These are phyloP conservation scores for Waltergamsia citrina DNA, from an alignment of 2,329 filamentous ascomycete genomes.

Conservation along the genomic window DNA sequence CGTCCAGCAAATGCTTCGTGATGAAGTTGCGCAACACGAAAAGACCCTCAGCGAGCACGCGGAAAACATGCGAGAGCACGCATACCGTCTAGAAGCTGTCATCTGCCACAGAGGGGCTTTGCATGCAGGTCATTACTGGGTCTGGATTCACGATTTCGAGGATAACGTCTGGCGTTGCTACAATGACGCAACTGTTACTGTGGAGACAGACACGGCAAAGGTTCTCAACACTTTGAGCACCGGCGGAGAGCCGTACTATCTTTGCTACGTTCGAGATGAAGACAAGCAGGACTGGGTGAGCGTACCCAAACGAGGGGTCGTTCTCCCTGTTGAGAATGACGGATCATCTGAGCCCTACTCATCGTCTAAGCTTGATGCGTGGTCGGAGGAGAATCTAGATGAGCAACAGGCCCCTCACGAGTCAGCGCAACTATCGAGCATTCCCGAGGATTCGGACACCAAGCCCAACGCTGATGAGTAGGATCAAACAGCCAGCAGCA, in stretches of 20 bases:
- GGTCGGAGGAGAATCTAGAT: too few species aligned
- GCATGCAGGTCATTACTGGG: constrained; percentile 85
- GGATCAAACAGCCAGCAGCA: too few species aligned
- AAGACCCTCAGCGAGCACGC: constrained; percentile 14
- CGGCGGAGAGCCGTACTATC: constrained; percentile 70
- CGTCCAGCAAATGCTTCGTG: constrained; percentile 33
- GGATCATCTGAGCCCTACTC: too few species aligned
- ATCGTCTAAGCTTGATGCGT: too few species aligned
- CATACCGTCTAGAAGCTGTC: constrained; percentile 81
- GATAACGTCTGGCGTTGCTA: constrained; percentile 81
- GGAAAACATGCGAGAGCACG: constrained; percentile 49
- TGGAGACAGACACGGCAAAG: constrained; percentile 52
- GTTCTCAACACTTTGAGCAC: constrained; percentile 60
- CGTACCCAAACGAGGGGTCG: constrained; percentile 27
- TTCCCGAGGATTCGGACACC: too few species aligned
- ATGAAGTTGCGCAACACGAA: constrained; percentile 25
- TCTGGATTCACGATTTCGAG: constrained; percentile 88
- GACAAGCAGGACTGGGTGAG: constrained; percentile 45
- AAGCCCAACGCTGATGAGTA: too few species aligned
- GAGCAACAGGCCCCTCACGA: too few species aligned
- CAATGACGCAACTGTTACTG: constrained; percentile 77
- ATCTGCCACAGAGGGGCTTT: constrained; percentile 79
- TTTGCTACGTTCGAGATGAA: constrained; percentile 71
- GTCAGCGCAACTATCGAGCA: too few species aligned
- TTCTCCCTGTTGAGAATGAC: too few species aligned